phyloP scores from a whole-genome alignment of 1,139 yeast species.

The Yamadazyma atmosphaerica region DNA sequence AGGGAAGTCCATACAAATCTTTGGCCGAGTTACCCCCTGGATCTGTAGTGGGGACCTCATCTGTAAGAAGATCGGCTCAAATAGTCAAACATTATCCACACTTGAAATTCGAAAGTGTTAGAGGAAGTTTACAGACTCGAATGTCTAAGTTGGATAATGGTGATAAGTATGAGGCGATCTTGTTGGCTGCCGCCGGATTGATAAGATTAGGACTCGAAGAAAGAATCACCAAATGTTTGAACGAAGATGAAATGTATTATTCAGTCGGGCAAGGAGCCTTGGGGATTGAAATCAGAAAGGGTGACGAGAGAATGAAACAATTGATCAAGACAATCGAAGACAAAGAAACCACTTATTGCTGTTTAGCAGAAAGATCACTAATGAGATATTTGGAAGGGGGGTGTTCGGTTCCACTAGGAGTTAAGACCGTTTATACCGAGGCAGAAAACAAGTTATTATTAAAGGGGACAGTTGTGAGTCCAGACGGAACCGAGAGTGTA shows the following conservation, averaged over 20 bases:
- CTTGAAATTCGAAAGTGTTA: slow-evolving; percentile 62
- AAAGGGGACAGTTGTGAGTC: slow-evolving; percentile 77
- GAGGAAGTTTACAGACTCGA: slow-evolving; percentile 89
- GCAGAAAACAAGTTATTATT: slow-evolving; percentile 45
- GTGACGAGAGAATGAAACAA: slow-evolving; percentile 57
- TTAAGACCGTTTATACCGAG: slow-evolving; percentile 57
- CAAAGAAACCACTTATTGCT: slow-evolving; percentile 65
- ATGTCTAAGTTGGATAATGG: slow-evolving; percentile 70
- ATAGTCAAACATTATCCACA: slow-evolving; percentile 43
- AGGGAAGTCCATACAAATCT: slow-evolving; percentile 59
- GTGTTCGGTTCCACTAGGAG: slow-evolving; percentile 97
- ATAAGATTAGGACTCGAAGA: slow-evolving; percentile 66
- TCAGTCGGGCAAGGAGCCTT: slow-evolving; percentile 99
- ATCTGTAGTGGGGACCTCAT: slow-evolving; percentile 89
- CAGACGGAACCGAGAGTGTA: slow-evolving; percentile 74
- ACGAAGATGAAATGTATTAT: slow-evolving; percentile 85
- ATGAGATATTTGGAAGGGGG: slow-evolving; percentile 95
- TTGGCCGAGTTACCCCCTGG: slow-evolving; percentile 81
- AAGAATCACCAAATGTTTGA: slow-evolving; percentile 70
- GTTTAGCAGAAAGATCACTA: slow-evolving; percentile 87
- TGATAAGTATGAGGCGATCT: slow-evolving; percentile 70
- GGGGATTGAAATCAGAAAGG: slow-evolving; percentile 82
- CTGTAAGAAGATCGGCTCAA: slow-evolving; percentile 86
- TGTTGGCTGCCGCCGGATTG: slow-evolving; percentile 92
- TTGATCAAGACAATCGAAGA: slow-evolving; percentile 69